Evolutionary conservation across 345 rosid species (phyloP), one percentile per base, ranked within the genome.

Genomic region (Salix viminalis): DNA sequence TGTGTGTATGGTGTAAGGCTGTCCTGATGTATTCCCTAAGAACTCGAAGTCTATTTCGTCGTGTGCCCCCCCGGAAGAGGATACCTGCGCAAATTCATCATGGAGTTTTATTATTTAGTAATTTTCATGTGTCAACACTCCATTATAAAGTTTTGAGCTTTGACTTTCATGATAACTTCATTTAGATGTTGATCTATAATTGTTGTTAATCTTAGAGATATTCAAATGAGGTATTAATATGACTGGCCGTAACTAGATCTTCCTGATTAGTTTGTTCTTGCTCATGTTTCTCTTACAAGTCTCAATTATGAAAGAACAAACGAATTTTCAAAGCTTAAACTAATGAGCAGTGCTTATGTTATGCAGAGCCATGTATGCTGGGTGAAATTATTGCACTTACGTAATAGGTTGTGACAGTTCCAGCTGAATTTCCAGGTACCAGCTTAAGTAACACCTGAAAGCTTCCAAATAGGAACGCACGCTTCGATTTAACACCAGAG

Each of bases 341-440:
- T 10, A 37, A 71, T n/a, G 74, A 19, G 30, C 24, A 21, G 30
- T 50, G 12, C 11, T 37, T 19, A 26, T 60, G n/a, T 28, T 62
- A 39, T 62, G 0, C 42, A 23, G 52, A 26, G 48, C 34, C 78
- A 44, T 60, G 14, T 21, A 32, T 62, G 48, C 11, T 65, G 34
- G 58, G 58, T 79, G 4, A 56, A 54, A 70, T 64, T 0, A 62
- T 68, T 64, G 68, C 62, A 60, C 84, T 85, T 85, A 89, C 94
- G 36, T 90, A 88, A 77, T 89, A 89, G 66, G 94, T 90, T 26
- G 89, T 82, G 74, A 91, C 91, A 23, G 92, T 93, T 81, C 98
- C 94, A 2, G 98, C 98, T 65, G 98, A 89, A 79, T 91, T 83
- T n/a, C 93, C 90, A 7, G 97, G 92, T 28, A 90, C 92, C 81